Evolutionary conservation across 1,139 yeast genomes (phyloP).

Genomic region (Taphrina deformans): DNA sequence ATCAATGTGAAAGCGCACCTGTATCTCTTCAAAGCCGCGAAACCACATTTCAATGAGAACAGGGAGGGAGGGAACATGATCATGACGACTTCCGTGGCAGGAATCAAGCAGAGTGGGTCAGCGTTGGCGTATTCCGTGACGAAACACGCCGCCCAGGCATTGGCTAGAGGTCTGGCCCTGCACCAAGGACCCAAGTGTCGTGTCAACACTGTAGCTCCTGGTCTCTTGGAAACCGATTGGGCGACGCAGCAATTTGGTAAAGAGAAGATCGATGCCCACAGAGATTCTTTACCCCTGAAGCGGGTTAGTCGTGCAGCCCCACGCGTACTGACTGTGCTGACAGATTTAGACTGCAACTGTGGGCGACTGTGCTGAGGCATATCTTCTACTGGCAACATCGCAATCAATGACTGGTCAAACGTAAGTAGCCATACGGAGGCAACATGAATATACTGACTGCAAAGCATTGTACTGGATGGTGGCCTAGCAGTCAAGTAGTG

Average conservation of each 20-base stretch:
- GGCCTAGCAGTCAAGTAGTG: conserved; percentile 8
- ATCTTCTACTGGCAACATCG: conserved; percentile 16
- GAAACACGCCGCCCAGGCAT: conserved; percentile 49
- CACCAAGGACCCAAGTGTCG: conserved; percentile 47
- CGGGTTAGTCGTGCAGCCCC: conserved; percentile 34
- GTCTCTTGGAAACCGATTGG: conserved; percentile 50
- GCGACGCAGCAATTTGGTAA: conserved; percentile 45
- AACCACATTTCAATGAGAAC: conserved; percentile 44
- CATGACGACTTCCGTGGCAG: conserved; percentile 49
- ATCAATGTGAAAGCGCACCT: conserved; percentile 46
- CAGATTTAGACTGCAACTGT: conserved; percentile 6
- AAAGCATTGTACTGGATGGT: conserved; percentile 15
- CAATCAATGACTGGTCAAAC: conserved; percentile 22
- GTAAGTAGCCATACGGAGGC: no score
- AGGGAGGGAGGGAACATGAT: conserved; percentile 48
- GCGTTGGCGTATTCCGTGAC: conserved; percentile 49
- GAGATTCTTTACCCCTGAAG: conserved; percentile 44
- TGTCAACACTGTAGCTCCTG: conserved; percentile 50
- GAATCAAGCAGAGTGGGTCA: conserved; percentile 47
- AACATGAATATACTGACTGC: neutral
- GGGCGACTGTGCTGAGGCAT: conserved; percentile 31
- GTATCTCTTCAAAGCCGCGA: conserved; percentile 47
- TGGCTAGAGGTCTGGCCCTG: conserved; percentile 45
- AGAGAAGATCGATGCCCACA: conserved; percentile 43
- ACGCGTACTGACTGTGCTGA: neutral